Conservation (phyloP, 495 filamentous ascomycete genomes). For the Penicillium robsamsonii region DNA sequence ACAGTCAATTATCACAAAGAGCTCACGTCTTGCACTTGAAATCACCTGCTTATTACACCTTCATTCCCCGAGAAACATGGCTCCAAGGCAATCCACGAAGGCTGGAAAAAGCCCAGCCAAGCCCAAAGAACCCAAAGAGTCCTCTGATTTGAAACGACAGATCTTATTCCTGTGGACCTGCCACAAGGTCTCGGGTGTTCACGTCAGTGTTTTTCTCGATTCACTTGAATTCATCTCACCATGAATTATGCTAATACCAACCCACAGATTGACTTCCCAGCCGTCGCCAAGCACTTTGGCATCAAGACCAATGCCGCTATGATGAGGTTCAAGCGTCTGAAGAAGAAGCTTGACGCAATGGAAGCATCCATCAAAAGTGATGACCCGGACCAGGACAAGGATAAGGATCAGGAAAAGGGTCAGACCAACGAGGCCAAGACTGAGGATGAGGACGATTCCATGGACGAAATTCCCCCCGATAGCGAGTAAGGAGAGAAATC, state of each 20-base stretch:
- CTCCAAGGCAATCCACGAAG: not conserved
- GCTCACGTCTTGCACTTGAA: not conserved
- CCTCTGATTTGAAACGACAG: not conserved
- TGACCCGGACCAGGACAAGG: not conserved
- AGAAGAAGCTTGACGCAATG: constrained; percentile 7
- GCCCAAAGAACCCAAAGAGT: not conserved
- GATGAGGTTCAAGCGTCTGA: not conserved
- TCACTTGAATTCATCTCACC: not conserved
- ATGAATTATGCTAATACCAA: not conserved
- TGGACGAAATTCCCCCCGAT: not conserved
- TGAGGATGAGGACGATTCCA: not conserved
- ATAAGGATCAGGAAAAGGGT: not conserved
- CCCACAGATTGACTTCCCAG: not conserved
- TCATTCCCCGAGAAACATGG: not conserved
- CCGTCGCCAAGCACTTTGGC: not conserved
- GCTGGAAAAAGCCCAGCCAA: not conserved
- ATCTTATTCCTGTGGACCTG: constrained; percentile 1
- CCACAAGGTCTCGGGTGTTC: not conserved
- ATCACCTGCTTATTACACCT: not conserved
- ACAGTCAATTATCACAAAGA: not conserved
- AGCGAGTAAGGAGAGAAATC: not conserved
- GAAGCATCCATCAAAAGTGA: constrained; percentile 9
- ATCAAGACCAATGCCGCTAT: not conserved
- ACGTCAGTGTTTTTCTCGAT: not conserved
- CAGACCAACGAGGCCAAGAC: not conserved